phyloP scores from a whole-genome alignment of 768 basidiomycete species.

The Russula abietina region DNA sequence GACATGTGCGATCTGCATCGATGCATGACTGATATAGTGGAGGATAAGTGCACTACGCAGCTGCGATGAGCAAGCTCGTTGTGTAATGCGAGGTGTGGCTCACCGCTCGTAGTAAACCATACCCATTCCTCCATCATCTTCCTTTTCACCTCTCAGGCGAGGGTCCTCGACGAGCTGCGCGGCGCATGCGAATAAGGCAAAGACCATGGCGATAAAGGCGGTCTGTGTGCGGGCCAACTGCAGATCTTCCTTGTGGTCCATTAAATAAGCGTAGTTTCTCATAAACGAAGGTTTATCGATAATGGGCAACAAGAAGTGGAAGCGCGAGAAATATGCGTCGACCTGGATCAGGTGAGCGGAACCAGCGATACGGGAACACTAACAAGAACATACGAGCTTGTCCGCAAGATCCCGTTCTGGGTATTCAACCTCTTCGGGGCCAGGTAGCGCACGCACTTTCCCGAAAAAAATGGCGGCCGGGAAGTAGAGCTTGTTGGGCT shows the following conservation, averaged over 20 bases:
- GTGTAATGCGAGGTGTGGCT: conserved; percentile 25
- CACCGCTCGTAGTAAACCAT: conserved; percentile 89
- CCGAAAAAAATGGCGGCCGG: conserved; percentile 85
- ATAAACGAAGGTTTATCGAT: conserved; percentile 83
- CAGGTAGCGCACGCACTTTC: conserved; percentile 74
- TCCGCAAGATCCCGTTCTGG: conserved; percentile 81
- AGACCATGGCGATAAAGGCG: conserved; percentile 74
- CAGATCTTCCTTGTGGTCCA: conserved; percentile 59
- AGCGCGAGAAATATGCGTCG: conserved; percentile 77
- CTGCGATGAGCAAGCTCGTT: not conserved
- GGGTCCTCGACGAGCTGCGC: conserved; percentile 73
- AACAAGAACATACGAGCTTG: conserved; percentile 57
- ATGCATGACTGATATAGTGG: conserved; percentile 87
- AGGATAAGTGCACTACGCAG: conserved; percentile 72
- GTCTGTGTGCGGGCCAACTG: conserved; percentile 53
- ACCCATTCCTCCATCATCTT: conserved; percentile 79
- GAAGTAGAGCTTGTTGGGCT: conserved; percentile 82
- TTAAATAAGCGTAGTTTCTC: conserved; percentile 60
- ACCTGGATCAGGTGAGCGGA: conserved; percentile 46
- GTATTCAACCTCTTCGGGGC: conserved; percentile 81
- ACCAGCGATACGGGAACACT: conserved; percentile 8
- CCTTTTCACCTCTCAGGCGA: conserved; percentile 52
- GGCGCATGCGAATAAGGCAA: conserved; percentile 87
- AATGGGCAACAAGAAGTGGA: conserved; percentile 85
- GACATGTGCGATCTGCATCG: conserved; percentile 79